These are phyloP conservation scores for Pestalotiopsis sp. DNA, from an alignment of 2,329 filamentous ascomycete genomes.

Conservation along the genomic window DNA sequence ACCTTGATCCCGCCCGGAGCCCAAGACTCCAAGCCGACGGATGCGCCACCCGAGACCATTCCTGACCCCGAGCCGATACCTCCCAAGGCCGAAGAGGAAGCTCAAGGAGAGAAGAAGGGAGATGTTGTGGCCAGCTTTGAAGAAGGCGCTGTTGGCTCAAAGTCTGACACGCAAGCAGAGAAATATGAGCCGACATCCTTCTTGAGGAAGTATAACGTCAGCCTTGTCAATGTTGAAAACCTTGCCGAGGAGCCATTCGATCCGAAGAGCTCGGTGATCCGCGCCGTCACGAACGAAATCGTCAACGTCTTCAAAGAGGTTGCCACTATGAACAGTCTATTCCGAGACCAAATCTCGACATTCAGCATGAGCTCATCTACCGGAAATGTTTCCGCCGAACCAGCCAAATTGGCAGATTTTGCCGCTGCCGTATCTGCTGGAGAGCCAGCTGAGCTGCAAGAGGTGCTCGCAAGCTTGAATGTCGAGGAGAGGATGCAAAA, in stretches of 20 bases:
- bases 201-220: constrained; percentile 87
- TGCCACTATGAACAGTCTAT: constrained; percentile 88
- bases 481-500: constrained; percentile 93
- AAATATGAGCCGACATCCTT: constrained; percentile 89
- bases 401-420: constrained; percentile 94
- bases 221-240: constrained; percentile 94
- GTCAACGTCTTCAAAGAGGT: constrained; percentile 99
- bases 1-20: constrained; percentile 72
- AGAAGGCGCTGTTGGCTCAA: constrained; percentile 70
- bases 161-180: constrained; percentile 49
- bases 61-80: constrained; percentile 67
- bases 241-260: constrained; percentile 87
- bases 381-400: constrained; percentile 93
- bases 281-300: constrained; percentile 94
- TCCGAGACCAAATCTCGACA: constrained; percentile 95
- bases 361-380: constrained; percentile 95
- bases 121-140: constrained; percentile 98
- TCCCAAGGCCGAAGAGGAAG: constrained; percentile 56
- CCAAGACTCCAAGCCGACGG: constrained; percentile 54
- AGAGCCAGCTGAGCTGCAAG: constrained; percentile 88
- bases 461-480: constrained; percentile 85
- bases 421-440: constrained; percentile 96
- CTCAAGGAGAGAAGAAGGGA: constrained; percentile 71
- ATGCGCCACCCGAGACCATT: constrained; percentile 48
- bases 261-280: constrained; percentile 84